Base-by-base conservation (phyloP, 2,329 filamentous ascomycete species). In the Arthrobotrys entomopaga region DNA sequence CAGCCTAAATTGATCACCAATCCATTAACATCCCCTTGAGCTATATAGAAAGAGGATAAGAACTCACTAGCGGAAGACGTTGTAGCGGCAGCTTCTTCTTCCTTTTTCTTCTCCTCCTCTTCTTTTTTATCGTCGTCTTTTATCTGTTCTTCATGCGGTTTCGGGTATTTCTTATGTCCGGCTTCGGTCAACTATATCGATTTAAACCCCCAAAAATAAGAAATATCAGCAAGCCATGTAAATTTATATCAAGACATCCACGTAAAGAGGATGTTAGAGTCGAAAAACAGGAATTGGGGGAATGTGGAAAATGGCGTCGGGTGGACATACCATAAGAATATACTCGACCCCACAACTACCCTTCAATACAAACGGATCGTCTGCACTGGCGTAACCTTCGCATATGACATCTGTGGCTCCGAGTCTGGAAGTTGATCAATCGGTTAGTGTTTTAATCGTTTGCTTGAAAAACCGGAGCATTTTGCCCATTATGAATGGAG, bases 321-420 rank as follows among this genome's bases (percentile, higher is more conserved):
- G 26, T 53, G 20, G 16, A 50, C 59, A 50, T 54, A 73, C 69
- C 71, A 75, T 75, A 22, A 75, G 61, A 13, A 67, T 86, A 82
- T 97, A 98, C 82, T 96, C 92, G 22, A 97, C 93, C 15, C 90
- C 94, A 82, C 94, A 98, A 81, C 91, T 95, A 15, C 94, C 94
- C 79, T 91, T 92, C 61, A 98, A 83, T 15, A 98, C 87, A 81
- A 92, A 96, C 0, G 88, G 88, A 81, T 98, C 94, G 57, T 94
- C 87, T 0, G 89, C 82, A 13, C 84, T 85, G 70, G 87, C 84
- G 82, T 97, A 98, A 5, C 94, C 94, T 80, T 98, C 94, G 82
- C 94, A 98, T 10, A 93, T 85, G 66, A 98, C 93, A 76, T 98
- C 93, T 13, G 94, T 97, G 75, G 87, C 86, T 70, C 92, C 93